Percentiles rank a stretch among this genome's conserved stretches.
Conservation (phyloP, 345 rosid genomes). For the Firmiana major region DNA sequence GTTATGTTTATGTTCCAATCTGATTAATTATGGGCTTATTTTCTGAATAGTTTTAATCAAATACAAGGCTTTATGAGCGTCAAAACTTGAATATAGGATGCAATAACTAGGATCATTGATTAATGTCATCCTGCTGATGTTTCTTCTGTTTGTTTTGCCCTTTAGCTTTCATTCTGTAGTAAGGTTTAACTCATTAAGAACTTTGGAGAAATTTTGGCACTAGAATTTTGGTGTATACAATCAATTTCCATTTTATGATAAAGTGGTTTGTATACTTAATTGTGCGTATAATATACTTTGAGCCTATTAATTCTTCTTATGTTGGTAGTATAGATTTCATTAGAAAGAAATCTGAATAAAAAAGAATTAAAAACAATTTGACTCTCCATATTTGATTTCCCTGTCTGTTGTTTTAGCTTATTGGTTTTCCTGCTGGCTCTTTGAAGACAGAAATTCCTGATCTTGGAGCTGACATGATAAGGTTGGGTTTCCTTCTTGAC, state of each 20-base stretch:
- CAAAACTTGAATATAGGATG: background rate
- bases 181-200: background rate
- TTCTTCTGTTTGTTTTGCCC: background rate
- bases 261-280: background rate
- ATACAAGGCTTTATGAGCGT: background rate
- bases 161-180: background rate
- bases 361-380: background rate
- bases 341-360: background rate
- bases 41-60: background rate
- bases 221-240: background rate
- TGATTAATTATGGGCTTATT: background rate
- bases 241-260: background rate
- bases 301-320: background rate
- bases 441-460: background rate
- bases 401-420: background rate
- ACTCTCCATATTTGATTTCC: background rate
- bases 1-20: background rate
- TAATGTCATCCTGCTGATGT: background rate
- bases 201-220: background rate
- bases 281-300: background rate
- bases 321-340: background rate
- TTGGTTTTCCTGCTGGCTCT: background rate
- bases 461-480: background rate
- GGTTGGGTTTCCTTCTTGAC: background rate
- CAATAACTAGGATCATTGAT: background rate